A percentile compares a stretch with the other conserved stretches of the same genome.
These are phyloP conservation scores for Leishmania tropica DNA, from an alignment of 208 protist genomes.

Conservation along the genomic window DNA sequence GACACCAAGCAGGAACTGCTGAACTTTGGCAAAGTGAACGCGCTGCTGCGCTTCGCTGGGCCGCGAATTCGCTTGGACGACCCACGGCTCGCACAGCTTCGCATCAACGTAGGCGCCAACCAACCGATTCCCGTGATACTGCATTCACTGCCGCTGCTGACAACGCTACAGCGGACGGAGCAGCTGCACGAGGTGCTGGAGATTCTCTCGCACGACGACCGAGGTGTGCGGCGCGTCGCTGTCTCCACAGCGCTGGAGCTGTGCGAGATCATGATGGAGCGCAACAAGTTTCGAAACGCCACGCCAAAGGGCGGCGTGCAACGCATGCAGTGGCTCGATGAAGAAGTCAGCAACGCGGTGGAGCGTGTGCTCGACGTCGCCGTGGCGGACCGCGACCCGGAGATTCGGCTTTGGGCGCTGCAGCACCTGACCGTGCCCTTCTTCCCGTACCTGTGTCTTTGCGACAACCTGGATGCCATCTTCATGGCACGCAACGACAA, in stretches of 20 bases:
- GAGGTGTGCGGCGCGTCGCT: conserved; percentile 60
- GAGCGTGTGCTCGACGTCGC: conserved; percentile 84
- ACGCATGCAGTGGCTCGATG: conserved; percentile 47
- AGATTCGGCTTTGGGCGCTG: conserved; percentile 71
- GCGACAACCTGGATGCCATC: conserved; percentile 80
- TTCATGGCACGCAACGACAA: conserved; percentile 87
- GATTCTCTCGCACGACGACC: conserved; percentile 78
- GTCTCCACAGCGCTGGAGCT: conserved; percentile 64
- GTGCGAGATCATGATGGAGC: conserved; percentile 65
- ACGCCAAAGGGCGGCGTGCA: background rate
- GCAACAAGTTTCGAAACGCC: conserved; percentile 12
- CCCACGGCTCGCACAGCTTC: conserved; percentile 42
- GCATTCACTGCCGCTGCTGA: conserved; percentile 70
- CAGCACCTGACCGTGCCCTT: conserved; percentile 61
- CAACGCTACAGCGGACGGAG: conserved; percentile 68
- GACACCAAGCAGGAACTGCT: conserved; percentile 50
- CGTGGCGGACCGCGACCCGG: conserved; percentile 68
- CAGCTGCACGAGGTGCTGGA: conserved; percentile 72
- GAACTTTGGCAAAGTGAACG: conserved; percentile 78
- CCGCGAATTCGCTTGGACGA: conserved; percentile 36
- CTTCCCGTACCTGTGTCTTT: conserved; percentile 78
- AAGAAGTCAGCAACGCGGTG: conserved; percentile 64
- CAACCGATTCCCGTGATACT: conserved; percentile 53
- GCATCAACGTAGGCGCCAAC: conserved; percentile 47
- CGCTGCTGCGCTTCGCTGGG: conserved; percentile 69